A percentile compares a stretch with the other conserved stretches of the same genome.
Evolutionary conservation across 2,329 filamentous ascomycete genomes (phyloP).

Genomic region (Trichoderma koningii): DNA sequence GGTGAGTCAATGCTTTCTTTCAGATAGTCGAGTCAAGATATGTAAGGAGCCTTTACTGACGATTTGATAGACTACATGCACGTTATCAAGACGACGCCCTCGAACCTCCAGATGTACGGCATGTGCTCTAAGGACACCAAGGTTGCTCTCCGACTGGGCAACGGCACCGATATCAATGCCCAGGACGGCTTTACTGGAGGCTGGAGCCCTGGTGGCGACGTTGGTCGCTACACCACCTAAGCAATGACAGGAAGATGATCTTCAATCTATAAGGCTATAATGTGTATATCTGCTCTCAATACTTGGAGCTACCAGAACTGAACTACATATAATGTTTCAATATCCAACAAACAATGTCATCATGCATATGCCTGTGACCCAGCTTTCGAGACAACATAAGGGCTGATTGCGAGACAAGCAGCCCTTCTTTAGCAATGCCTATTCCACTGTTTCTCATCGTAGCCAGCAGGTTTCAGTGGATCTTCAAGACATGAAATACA

Average conservation of each 20-base stretch:
- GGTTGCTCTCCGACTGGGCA: slow-evolving; percentile 40
- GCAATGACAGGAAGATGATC: too few species aligned
- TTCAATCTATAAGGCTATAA: background rate
- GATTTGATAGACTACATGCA: slow-evolving; percentile 39
- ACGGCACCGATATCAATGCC: slow-evolving; percentile 40
- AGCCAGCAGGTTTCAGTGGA: too few species aligned
- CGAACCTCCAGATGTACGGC: slow-evolving; percentile 46
- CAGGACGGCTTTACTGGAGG: slow-evolving; percentile 41
- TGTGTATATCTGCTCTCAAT: background rate
- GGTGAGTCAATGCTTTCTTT: slow-evolving; percentile 29
- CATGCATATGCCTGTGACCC: too few species aligned
- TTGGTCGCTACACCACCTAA: slow-evolving; percentile 42
- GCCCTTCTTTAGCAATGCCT: too few species aligned
- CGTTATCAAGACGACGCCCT: slow-evolving; percentile 42
- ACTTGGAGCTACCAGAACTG: background rate
- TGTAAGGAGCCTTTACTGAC: background rate
- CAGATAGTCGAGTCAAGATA: background rate
- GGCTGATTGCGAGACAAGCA: too few species aligned
- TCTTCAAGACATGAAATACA: too few species aligned
- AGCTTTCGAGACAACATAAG: too few species aligned
- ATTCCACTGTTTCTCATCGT: too few species aligned
- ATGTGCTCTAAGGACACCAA: slow-evolving; percentile 46
- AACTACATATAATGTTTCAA: background rate
- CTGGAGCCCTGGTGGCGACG: slow-evolving; percentile 40
- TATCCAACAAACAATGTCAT: background rate